Base-by-base conservation (phyloP, 1,139 yeast genomes). In the Blastobotrys serpentis region DNA sequence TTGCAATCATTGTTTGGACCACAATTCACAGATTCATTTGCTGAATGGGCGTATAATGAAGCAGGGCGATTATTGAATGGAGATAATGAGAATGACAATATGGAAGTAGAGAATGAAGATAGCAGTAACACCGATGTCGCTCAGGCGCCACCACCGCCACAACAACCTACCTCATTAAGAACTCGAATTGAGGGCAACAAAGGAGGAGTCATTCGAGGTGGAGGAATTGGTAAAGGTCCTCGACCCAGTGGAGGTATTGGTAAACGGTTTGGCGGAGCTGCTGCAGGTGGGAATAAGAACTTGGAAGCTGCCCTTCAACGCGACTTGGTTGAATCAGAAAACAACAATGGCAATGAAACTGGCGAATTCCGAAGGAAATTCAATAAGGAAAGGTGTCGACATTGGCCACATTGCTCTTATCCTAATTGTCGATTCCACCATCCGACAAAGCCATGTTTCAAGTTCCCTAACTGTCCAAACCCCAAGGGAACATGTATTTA, bases 401-500 rank as follows among this genome's bases (percentile, higher is more conserved):
- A 82, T 49, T 86, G 86, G 71, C 96, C 96, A 29, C 78, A 82
- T 61, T 88, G 96, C 70, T 70, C 71, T 11, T 67, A 74, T 47
- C 77, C 79, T 48, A 79, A 79, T 45, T 88, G 96, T 66, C 77
- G 75, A 48, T 82, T 77, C 61, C 79, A 89, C 1, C 96, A 88
- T 67, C 96, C 96, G 21, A 81, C 88, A 1, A 84, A 77, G 58
- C 74, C 74, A 10, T 88, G 96, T 66, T 79, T 76, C 66, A 78
- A 78, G n/a, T 86, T 75, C 65, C 95, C 95, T 48, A 77, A 82
- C 60, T 88, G 96, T 69, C 77, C 86, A 22, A 83, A 84, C 59
- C 78, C 84, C 4, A 84, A 86, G 22, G 95, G 95, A 16, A 85
- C 94, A 0, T 88, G 96, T 68, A 82, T 81, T 56, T 86, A 71